phyloP scores from a whole-genome alignment of 306 rosid genomes.

The Morella rubra region DNA sequence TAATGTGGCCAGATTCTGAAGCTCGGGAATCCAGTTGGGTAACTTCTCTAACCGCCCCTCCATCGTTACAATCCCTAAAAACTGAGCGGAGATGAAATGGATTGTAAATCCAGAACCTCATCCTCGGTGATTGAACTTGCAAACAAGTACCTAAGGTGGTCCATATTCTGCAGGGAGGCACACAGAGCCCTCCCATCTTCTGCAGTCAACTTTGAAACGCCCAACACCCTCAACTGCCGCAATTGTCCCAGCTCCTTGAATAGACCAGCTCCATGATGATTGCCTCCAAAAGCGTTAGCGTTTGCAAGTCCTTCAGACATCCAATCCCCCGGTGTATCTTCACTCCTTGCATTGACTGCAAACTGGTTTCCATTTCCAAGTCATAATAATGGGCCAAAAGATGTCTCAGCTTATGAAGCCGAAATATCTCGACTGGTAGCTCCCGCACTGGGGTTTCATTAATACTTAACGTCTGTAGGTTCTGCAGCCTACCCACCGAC shows the following conservation, averaged over 20 bases:
- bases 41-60: constrained; percentile 12
- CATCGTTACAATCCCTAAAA: not conserved
- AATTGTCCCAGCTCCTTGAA: not conserved
- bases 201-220: not conserved
- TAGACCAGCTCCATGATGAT: too few species aligned
- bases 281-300: not conserved
- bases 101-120: constrained; percentile 21
- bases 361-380: not conserved
- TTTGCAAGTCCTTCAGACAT: not conserved
- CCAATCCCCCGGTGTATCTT: constrained; percentile 9
- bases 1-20: constrained; percentile 2
- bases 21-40: constrained; percentile 25
- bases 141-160: constrained; percentile 2
- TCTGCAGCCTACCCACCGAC: too few species aligned
- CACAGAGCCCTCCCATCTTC: not conserved
- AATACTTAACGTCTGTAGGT: too few species aligned
- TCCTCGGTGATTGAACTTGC: not conserved
- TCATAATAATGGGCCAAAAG: constrained; percentile 4
- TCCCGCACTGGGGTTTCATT: too few species aligned
- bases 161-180: constrained; percentile 4
- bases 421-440: too few species aligned
- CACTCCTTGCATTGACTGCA: not conserved
- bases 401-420: too few species aligned
- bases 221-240: not conserved
- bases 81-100: not conserved